These are phyloP conservation scores for Kodamaea ohmeri DNA, from an alignment of 1,139 yeast species.

Conservation along the genomic window DNA sequence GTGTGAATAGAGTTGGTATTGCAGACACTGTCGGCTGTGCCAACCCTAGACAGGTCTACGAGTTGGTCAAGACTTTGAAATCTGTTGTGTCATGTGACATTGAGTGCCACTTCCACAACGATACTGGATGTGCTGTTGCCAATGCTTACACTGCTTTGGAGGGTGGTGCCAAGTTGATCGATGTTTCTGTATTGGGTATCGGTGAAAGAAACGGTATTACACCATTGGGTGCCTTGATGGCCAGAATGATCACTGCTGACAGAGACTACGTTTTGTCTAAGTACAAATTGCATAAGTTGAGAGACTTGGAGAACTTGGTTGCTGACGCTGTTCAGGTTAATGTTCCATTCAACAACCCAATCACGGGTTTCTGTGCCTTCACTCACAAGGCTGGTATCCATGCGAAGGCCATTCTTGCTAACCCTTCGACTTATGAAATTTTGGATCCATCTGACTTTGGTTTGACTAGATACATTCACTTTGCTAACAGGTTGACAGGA, in stretches of 20 bases:
- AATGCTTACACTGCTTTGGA: conserved; percentile 97
- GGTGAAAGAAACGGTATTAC: conserved; percentile 99
- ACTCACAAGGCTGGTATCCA: conserved; percentile 99
- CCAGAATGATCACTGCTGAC: conserved; percentile 98
- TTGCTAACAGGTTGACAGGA: conserved; percentile 96
- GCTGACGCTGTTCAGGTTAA: conserved; percentile 97
- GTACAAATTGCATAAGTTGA: conserved; percentile 91
- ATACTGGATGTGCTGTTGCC: conserved; percentile 98
- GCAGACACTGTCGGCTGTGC: conserved; percentile 99
- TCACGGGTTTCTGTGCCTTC: conserved; percentile 98
- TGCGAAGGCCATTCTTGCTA: conserved; percentile 97
- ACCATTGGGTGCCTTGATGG: conserved; percentile 97
- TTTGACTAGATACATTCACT: conserved; percentile 91
- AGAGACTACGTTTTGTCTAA: conserved; percentile 93
- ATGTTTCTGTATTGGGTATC: conserved; percentile 93
- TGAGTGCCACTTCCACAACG: conserved; percentile 98
- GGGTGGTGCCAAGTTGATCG: conserved; percentile 95
- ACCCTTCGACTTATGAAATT: conserved; percentile 97
- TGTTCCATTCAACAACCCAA: conserved; percentile 97
- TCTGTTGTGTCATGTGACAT: conserved; percentile 95
- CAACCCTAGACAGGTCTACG: conserved; percentile 98
- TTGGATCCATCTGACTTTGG: conserved; percentile 94
- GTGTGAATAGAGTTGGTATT: conserved; percentile 98
- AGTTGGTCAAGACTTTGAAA: conserved; percentile 88
- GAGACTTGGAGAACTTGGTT: conserved; percentile 93